phyloP scores from a whole-genome alignment of 23 red algal species.

The Gracilaria gracilis region DNA sequence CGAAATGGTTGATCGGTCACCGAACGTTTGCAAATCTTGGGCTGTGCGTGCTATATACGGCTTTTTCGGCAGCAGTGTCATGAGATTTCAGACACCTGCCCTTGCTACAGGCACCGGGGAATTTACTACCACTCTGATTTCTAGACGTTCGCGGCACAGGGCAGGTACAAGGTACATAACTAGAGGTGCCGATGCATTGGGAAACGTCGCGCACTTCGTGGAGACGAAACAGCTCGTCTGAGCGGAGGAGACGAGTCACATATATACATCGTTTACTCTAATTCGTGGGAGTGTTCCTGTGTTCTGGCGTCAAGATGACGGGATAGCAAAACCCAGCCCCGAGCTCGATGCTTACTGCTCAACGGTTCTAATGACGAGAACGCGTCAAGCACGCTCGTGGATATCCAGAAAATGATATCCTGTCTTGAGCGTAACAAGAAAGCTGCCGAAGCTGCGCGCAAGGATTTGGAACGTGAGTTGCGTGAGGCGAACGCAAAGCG shows the following conservation, averaged over 20 bases:
- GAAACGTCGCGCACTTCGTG: slow-evolving; percentile 98
- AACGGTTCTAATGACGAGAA: slow-evolving; percentile 25
- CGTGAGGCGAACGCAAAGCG: slow-evolving; percentile 49
- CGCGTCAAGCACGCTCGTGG: slow-evolving; percentile 11
- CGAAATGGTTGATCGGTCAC: slow-evolving; percentile 58
- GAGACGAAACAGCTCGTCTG: slow-evolving; percentile 94
- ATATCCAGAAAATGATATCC: slow-evolving; percentile 72
- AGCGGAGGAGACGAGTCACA: slow-evolving; percentile 22
- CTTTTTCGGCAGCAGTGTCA: slow-evolving; percentile 74
- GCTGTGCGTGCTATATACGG: slow-evolving; percentile 78
- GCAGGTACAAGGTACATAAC: slow-evolving; percentile 92
- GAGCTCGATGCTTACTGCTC: slow-evolving; percentile 76
- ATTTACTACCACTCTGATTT: slow-evolving; percentile 78
- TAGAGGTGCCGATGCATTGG: slow-evolving; percentile 86
- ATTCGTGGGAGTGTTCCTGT: slow-evolving; percentile 93
- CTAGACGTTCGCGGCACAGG: slow-evolving; percentile 75
- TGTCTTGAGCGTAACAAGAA: slow-evolving; percentile 72
- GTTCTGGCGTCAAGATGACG: slow-evolving; percentile 99
- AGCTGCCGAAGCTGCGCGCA: slow-evolving; percentile 50
- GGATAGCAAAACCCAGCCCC: slow-evolving; percentile 85
- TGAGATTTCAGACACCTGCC: slow-evolving; percentile 55
- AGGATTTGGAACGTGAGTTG: slow-evolving; percentile 38
- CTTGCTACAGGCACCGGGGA: slow-evolving; percentile 31
- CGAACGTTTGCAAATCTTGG: slow-evolving; percentile 37
- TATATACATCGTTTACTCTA: slow-evolving; percentile 74